Conservation (phyloP, 352 stramenopile genomes). For the Phytopythium delawarense region DNA sequence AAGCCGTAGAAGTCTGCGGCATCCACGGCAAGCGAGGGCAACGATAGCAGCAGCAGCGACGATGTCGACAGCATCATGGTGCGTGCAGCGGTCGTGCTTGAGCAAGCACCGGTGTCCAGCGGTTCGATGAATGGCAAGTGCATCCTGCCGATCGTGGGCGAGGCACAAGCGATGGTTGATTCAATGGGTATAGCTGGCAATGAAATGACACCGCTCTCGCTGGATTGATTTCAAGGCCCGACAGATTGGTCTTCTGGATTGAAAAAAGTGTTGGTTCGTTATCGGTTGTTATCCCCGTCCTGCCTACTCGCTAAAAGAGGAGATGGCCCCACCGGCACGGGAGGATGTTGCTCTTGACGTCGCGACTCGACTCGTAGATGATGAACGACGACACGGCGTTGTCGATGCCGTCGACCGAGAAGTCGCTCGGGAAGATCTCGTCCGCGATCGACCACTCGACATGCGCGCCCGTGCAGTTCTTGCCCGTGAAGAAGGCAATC, state of each 20-base stretch:
- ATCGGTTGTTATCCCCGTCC: too few relatives aligned
- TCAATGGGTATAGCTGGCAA: too few relatives aligned
- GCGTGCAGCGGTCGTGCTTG: too few relatives aligned
- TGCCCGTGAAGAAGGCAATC: too few relatives aligned
- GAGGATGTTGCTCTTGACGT: constrained; percentile 8
- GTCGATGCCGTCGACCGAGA: constrained; percentile 21
- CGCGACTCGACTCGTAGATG: constrained; percentile 17
- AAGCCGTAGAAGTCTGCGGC: neutral
- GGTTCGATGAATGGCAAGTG: neutral
- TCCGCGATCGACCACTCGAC: constrained; percentile 17
- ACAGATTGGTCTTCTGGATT: too few relatives aligned
- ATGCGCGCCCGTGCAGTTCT: constrained; percentile 15
- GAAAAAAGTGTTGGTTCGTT: too few relatives aligned
- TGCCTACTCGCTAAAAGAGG: neutral
- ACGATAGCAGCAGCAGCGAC: neutral
- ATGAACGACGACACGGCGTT: constrained; percentile 24
- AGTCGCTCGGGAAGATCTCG: constrained; percentile 12
- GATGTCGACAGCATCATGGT: too few relatives aligned
- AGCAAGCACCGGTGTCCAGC: too few relatives aligned
- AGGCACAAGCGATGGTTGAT: too few relatives aligned
- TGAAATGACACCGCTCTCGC: too few relatives aligned
- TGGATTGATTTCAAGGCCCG: too few relatives aligned
- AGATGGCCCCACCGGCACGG: constrained; percentile 11
- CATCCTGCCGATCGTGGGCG: too few relatives aligned
- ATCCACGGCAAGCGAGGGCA: neutral